These are phyloP conservation scores for Russula sp. DNA, from an alignment of 768 basidiomycete genomes.

Conservation along the genomic window DNA sequence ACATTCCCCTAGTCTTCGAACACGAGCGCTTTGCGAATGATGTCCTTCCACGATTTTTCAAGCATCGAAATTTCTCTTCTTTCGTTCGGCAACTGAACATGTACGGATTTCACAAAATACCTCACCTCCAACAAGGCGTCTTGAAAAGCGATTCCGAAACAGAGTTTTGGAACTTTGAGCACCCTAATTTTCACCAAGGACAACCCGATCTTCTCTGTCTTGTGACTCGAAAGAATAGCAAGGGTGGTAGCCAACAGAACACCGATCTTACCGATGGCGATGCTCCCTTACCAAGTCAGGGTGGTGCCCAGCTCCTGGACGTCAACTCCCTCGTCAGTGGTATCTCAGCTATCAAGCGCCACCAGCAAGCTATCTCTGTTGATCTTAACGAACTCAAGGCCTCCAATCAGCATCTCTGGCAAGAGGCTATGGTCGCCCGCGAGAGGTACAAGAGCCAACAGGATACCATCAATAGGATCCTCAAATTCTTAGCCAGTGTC, in stretches of 20 bases:
- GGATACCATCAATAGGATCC: slow-evolving; percentile 92
- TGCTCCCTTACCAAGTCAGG: slow-evolving; percentile 31
- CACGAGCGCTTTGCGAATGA: slow-evolving; percentile 88
- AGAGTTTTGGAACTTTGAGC: slow-evolving; percentile 90
- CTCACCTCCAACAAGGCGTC: slow-evolving; percentile 93
- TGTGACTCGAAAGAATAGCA: slow-evolving; percentile 76
- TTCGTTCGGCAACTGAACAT: slow-evolving; percentile 94
- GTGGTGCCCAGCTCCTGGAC: slow-evolving; percentile 61
- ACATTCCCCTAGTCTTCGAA: slow-evolving; percentile 64
- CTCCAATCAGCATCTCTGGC: slow-evolving; percentile 89
- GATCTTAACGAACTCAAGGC: slow-evolving; percentile 87
- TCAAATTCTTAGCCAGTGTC: slow-evolving; percentile 91
- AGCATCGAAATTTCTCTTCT: slow-evolving; percentile 91
- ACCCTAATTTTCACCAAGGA: slow-evolving; percentile 82
- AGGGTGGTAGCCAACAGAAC: slow-evolving; percentile 24
- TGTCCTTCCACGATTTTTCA: slow-evolving; percentile 93
- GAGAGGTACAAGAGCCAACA: slow-evolving; percentile 88
- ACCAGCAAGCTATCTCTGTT: slow-evolving; percentile 86
- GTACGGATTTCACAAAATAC: slow-evolving; percentile 95
- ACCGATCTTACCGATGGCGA: slow-evolving; percentile 22
- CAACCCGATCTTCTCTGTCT: slow-evolving; percentile 85
- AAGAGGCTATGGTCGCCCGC: slow-evolving; percentile 76
- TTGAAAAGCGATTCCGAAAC: slow-evolving; percentile 77
- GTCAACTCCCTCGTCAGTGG: slow-evolving; percentile 76
- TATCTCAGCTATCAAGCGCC: slow-evolving; percentile 83